phyloP scores from a whole-genome alignment of 352 stramenopile genomes.

The Pseudoperonospora humuli region DNA sequence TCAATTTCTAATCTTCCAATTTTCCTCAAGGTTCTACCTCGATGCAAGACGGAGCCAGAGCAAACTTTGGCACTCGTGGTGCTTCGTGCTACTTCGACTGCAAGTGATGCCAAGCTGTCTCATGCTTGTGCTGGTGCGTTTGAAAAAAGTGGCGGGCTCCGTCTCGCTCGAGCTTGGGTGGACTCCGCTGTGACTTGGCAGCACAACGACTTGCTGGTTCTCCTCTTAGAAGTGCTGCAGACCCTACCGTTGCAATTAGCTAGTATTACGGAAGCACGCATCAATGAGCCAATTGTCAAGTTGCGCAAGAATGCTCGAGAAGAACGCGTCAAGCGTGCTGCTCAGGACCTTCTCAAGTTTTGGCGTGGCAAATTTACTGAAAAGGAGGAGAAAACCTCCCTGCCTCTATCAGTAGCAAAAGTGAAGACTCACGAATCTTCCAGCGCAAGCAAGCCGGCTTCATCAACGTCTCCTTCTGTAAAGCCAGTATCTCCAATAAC shows the following conservation, averaged over 20 bases:
- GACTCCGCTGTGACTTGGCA: constrained; percentile 70
- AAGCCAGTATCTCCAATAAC: constrained; percentile 15
- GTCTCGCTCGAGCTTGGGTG: constrained; percentile 72
- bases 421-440: constrained; percentile 6
- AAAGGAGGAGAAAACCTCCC: constrained; percentile 58
- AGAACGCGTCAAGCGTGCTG: constrained; percentile 68
- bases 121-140: constrained; percentile 50
- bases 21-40: constrained; percentile 52
- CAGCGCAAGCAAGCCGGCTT: constrained; percentile 9
- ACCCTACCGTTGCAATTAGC: constrained; percentile 71
- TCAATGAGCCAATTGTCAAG: constrained; percentile 86
- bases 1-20: constrained; percentile 40
- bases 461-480: constrained; percentile 13
- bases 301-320: constrained; percentile 70
- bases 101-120: constrained; percentile 46
- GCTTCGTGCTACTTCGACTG: constrained; percentile 54
- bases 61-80: constrained; percentile 64
- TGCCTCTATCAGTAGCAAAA: constrained; percentile 17
- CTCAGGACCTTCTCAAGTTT: constrained; percentile 81
- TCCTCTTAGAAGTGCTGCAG: constrained; percentile 78
- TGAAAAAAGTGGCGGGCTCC: constrained; percentile 64
- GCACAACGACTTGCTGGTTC: constrained; percentile 71
- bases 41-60: constrained; percentile 62
- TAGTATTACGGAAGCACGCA: constrained; percentile 82
- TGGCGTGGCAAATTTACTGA: constrained; percentile 82